These are phyloP conservation scores for Trypanosomatidae sp. DNA, from an alignment of 208 protist species.

Conservation along the genomic window DNA sequence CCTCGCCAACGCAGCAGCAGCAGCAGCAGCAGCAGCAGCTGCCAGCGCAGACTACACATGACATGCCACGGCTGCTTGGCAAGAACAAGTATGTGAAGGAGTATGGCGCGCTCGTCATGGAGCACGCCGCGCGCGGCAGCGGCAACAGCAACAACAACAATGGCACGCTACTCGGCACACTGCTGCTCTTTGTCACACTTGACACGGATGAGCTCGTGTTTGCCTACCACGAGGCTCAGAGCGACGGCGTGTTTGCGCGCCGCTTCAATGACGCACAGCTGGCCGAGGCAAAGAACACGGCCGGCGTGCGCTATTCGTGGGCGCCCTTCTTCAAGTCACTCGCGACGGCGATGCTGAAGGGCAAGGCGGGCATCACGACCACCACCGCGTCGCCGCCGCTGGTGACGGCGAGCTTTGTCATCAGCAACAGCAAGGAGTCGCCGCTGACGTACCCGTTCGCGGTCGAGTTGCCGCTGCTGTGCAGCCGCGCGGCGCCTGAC, in stretches of 20 bases:
- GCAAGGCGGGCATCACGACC: slow-evolving; percentile 26
- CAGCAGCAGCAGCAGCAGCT: neutral
- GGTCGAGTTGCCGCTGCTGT: slow-evolving; percentile 35
- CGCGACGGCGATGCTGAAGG: slow-evolving; percentile 57
- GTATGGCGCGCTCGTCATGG: slow-evolving; percentile 63
- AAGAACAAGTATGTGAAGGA: slow-evolving; percentile 80
- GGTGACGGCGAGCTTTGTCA: slow-evolving; percentile 38
- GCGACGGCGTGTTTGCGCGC: slow-evolving; percentile 36
- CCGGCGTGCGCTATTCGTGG: slow-evolving; percentile 41
- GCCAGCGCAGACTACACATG: neutral
- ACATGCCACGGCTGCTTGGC: slow-evolving; percentile 20
- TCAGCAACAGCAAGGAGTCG: slow-evolving; percentile 50
- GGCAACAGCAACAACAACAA: too few relatives aligned
- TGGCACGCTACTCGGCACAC: slow-evolving; percentile 18
- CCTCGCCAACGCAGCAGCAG: neutral
- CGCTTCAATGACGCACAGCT: slow-evolving; percentile 59
- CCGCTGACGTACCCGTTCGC: slow-evolving; percentile 26
- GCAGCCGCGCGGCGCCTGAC: slow-evolving; percentile 12
- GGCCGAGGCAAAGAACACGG: slow-evolving; percentile 24
- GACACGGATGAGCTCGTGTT: slow-evolving; percentile 37
- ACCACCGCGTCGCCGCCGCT: slow-evolving; percentile 11
- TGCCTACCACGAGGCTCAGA: slow-evolving; percentile 37
- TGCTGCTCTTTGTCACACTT: slow-evolving; percentile 56
- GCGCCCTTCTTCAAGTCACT: slow-evolving; percentile 82
- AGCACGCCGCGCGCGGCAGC: slow-evolving; percentile 15